Evolutionary conservation across 2,329 filamentous ascomycete species (phyloP), one percentile per base, ranked within the genome.

Genomic region (Pseudogymnoascus sp.): DNA sequence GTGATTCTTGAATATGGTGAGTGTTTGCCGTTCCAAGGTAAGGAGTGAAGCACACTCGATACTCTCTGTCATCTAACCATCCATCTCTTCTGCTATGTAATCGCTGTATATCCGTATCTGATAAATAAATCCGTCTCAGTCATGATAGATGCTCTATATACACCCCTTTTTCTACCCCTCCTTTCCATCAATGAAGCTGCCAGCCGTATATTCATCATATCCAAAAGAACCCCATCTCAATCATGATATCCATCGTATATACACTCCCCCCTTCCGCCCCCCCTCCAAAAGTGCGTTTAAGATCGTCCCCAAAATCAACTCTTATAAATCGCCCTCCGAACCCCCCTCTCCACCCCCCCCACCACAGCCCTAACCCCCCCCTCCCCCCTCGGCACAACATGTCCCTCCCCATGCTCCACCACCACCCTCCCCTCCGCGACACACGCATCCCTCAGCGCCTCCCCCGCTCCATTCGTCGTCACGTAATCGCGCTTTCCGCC

Each of bases 321-420:
- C 41, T 45, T 45, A 45, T 21, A 45, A 2, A 45, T 45, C 19
- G 41, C 41, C 41, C 41, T 45, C 41, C 16, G 21, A 10, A 45
- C 19, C 41, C 41, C 41, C 41, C 19, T 45, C 41, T 45, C 63
- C 62, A 69, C 34, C 5, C 41, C 60, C 1, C 64, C 63, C 10
- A 71, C 63, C 13, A 63, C 67, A 8, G 69, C 67, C 8, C 69
- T 69, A 5, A 77, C 67, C 62, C 78, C 75, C 8, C 68, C 67
- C 19, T 67, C 68, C 65, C 84, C 81, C 66, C 83, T 76, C 0
- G 85, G 85, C 4, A 88, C 75, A 0, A 83, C 86, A 70, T 88
- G 85, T 0, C 85, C 85, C 69, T 86, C 86, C 4, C 83, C 85
- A 67, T 87, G 84, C 68, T 88, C 85, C 66, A 87, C 87, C n/a